These are phyloP conservation scores for Spathaspora girioi DNA, from an alignment of 805 yeast genomes.

Conservation along the genomic window DNA sequence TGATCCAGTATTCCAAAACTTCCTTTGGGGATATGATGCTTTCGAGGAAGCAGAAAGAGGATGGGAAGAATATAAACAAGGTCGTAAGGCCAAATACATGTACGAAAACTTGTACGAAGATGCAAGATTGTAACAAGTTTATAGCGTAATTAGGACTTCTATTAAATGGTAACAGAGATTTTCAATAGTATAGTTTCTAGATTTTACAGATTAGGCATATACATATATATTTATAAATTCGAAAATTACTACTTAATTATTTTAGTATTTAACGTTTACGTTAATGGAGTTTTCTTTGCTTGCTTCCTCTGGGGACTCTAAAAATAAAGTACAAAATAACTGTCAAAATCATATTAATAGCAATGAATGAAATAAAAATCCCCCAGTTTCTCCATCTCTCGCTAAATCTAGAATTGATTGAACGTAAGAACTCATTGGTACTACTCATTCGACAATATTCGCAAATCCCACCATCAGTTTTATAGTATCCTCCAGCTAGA, in stretches of 20 bases:
- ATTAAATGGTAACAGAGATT: too few species aligned
- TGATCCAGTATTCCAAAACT: constrained; percentile 21
- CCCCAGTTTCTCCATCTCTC: constrained; percentile 68
- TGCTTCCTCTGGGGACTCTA: constrained; percentile 66
- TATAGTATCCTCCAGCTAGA: constrained; percentile 19
- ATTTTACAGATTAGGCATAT: too few species aligned
- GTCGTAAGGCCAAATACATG: constrained; percentile 4
- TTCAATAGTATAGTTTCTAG: neutral
- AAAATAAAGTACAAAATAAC: constrained; percentile 52
- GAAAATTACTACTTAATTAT: neutral
- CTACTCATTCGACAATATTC: constrained; percentile 51
- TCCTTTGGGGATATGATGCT: constrained; percentile 22
- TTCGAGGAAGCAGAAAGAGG: constrained; percentile 19
- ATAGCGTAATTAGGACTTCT: neutral
- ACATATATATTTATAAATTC: too few species aligned
- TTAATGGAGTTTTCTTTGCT: constrained; percentile 24
- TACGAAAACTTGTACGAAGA: constrained; percentile 8
- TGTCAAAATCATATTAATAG: constrained; percentile 27
- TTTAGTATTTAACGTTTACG: neutral
- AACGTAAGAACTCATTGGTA: constrained; percentile 57
- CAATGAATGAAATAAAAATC: constrained; percentile 37
- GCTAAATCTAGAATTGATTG: constrained; percentile 40
- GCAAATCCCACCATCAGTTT: constrained; percentile 33
- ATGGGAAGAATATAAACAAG: constrained; percentile 10
- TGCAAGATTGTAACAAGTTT: constrained; percentile 1